Conservation (phyloP, 257 asterid species). For the Salvia hispanica region DNA sequence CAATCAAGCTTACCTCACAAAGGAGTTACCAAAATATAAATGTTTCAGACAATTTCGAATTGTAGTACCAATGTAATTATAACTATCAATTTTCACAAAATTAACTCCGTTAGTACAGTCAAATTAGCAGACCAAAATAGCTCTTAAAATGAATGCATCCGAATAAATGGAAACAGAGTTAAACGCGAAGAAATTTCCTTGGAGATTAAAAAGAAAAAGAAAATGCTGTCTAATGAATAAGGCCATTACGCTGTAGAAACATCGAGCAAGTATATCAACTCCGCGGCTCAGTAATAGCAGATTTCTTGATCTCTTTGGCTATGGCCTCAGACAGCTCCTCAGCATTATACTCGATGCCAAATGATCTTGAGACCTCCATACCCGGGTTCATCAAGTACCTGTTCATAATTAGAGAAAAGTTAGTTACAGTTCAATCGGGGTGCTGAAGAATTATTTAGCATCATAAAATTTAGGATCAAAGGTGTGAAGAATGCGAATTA, state of each 20-base stretch:
- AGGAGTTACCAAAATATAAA: too few relatives aligned
- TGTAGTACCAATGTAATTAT: too few relatives aligned
- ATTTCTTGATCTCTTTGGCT: slow-evolving; percentile 57
- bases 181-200: neutral
- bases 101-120: neutral
- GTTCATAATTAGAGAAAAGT: slow-evolving; percentile 19
- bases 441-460: neutral
- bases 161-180: neutral
- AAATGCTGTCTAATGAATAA: slow-evolving; percentile 13
- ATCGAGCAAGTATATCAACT: slow-evolving; percentile 25
- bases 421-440: neutral
- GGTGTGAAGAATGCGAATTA: slow-evolving; percentile 34
- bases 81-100: neutral
- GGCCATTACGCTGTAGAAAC: neutral
- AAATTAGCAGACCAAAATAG: neutral
- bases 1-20: too few relatives aligned
- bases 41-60: too few relatives aligned
- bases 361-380: slow-evolving; percentile 80
- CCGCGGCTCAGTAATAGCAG: slow-evolving; percentile 14
- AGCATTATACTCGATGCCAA: slow-evolving; percentile 72
- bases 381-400: slow-evolving; percentile 88
- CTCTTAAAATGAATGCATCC: neutral
- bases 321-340: slow-evolving; percentile 68
- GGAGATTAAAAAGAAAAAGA: neutral
- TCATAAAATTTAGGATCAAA: neutral